phyloP scores from a whole-genome alignment of 2,329 filamentous ascomycete species.

The Pseudogymnoascus sp. region DNA sequence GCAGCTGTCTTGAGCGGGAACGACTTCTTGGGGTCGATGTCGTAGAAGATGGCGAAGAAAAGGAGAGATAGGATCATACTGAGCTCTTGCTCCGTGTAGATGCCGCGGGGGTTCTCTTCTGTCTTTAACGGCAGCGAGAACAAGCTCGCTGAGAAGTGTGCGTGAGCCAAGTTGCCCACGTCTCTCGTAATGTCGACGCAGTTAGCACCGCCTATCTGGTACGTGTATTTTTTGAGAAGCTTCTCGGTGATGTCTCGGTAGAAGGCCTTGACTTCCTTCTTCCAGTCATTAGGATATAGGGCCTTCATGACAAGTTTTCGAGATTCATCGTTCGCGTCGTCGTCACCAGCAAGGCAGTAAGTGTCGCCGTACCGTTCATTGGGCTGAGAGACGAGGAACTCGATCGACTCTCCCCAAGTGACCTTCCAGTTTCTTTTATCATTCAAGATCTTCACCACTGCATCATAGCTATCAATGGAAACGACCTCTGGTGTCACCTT shows the following conservation, averaged over 20 bases:
- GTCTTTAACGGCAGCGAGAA: slow-evolving; percentile 52
- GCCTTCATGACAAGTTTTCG: slow-evolving; percentile 49
- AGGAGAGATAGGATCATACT: slow-evolving; percentile 58
- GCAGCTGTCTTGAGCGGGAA: slow-evolving; percentile 57
- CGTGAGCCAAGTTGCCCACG: slow-evolving; percentile 46
- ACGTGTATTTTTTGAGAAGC: slow-evolving; percentile 60
- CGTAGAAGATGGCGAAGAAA: slow-evolving; percentile 58
- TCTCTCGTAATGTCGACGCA: slow-evolving; percentile 62
- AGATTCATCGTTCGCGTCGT: slow-evolving; percentile 42
- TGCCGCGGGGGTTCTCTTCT: slow-evolving; percentile 40
- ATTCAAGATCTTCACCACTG: slow-evolving; percentile 55
- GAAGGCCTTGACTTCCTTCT: slow-evolving; percentile 56
- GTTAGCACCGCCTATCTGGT: slow-evolving; percentile 43
- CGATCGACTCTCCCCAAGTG: slow-evolving; percentile 57
- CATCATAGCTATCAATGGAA: slow-evolving; percentile 54
- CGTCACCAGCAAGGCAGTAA: slow-evolving; percentile 51
- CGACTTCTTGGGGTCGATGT: slow-evolving; percentile 57
- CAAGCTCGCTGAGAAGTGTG: slow-evolving; percentile 48
- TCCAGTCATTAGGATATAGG: slow-evolving; percentile 57
- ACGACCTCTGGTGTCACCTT: slow-evolving; percentile 42
- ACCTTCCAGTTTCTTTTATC: slow-evolving; percentile 55
- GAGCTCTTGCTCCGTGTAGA: slow-evolving; percentile 50
- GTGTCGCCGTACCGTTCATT: slow-evolving; percentile 44
- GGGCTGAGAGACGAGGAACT: slow-evolving; percentile 54
- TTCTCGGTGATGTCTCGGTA: slow-evolving; percentile 56